Evolutionary conservation across 352 stramenopile species (phyloP).

Genomic region (Phytopythium ostracodes): DNA sequence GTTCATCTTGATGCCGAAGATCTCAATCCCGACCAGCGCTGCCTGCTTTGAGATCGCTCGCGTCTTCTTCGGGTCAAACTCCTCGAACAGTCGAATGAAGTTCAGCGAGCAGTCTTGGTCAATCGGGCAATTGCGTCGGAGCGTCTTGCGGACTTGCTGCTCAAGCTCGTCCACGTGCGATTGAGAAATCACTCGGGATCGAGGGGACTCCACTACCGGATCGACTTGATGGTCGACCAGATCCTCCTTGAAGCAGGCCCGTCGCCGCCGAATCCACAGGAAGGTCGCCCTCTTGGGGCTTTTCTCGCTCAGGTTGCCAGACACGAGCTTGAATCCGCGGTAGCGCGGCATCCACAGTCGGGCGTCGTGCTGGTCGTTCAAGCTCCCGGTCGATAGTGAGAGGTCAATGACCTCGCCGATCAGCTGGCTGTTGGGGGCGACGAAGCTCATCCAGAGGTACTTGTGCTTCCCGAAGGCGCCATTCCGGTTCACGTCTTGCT

Average conservation of each 20-base stretch:
- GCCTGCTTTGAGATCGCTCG: constrained; percentile 43
- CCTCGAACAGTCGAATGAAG: constrained; percentile 68
- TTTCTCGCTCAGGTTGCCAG: constrained; percentile 67
- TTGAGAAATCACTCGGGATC: constrained; percentile 32
- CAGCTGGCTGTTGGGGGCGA: constrained; percentile 38
- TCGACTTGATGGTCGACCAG: constrained; percentile 49
- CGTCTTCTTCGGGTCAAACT: constrained; percentile 71
- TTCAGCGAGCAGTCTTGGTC: constrained; percentile 77
- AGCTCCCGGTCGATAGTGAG: constrained; percentile 53
- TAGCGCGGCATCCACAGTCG: constrained; percentile 63
- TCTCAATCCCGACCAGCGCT: constrained; percentile 44
- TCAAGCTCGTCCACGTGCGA: constrained; percentile 67
- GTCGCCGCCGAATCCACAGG: constrained; percentile 54
- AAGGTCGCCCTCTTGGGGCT: constrained; percentile 51
- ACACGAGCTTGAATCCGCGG: constrained; percentile 70
- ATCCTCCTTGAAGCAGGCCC: constrained; percentile 30
- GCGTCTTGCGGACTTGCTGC: constrained; percentile 57
- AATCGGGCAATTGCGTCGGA: constrained; percentile 66
- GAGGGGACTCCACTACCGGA: constrained; percentile 31
- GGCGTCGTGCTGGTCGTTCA: constrained; percentile 63
- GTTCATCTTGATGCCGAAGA: constrained; percentile 71
- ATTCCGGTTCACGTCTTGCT: constrained; percentile 62
- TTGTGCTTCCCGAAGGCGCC: constrained; percentile 68
- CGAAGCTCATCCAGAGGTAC: constrained; percentile 71
- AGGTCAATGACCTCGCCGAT: constrained; percentile 65